Evolutionary conservation across 441 rosid genomes (phyloP).

Genomic region (Erysimum pusillum): DNA sequence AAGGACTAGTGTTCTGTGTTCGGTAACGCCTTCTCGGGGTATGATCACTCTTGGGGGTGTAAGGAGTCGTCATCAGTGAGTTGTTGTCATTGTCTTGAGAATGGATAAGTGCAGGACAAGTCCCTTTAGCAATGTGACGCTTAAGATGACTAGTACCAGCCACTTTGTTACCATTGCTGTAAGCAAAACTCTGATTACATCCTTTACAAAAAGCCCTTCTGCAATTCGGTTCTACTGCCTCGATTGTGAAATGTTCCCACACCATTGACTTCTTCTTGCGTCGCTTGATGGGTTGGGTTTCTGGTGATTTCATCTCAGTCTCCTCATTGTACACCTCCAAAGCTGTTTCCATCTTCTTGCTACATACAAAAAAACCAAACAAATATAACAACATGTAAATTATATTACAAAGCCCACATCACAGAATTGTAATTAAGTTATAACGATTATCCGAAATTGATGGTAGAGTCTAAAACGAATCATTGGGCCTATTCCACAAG

Average conservation of each 20-base stretch:
- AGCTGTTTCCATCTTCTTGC: constrained; percentile 44
- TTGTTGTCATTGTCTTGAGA: constrained; percentile 51
- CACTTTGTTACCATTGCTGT: constrained; percentile 74
- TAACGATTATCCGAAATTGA: too few relatives aligned
- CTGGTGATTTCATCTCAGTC: constrained; percentile 49
- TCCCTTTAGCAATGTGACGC: constrained; percentile 79
- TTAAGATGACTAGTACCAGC: constrained; percentile 85
- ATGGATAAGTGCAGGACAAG: constrained; percentile 69
- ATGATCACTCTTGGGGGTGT: constrained; percentile 59
- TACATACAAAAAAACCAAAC: background rate
- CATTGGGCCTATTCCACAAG: background rate
- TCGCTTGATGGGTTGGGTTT: constrained; percentile 67
- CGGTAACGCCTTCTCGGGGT: constrained; percentile 78
- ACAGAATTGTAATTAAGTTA: background rate
- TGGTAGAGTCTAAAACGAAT: too few relatives aligned
- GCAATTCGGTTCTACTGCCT: constrained; percentile 60
- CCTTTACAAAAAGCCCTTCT: constrained; percentile 79
- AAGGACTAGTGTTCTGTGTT: constrained; percentile 51
- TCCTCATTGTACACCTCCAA: constrained; percentile 43
- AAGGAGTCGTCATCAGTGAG: constrained; percentile 44
- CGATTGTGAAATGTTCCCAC: constrained; percentile 81
- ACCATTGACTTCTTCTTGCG: constrained; percentile 82
- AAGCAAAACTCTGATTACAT: constrained; percentile 81
- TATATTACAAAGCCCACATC: background rate
- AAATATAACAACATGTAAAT: background rate